A percentile compares a stretch with the other conserved stretches of the same genome.
Evolutionary conservation across 441 rosid genomes (phyloP).

Genomic region (Jatropha multifida): DNA sequence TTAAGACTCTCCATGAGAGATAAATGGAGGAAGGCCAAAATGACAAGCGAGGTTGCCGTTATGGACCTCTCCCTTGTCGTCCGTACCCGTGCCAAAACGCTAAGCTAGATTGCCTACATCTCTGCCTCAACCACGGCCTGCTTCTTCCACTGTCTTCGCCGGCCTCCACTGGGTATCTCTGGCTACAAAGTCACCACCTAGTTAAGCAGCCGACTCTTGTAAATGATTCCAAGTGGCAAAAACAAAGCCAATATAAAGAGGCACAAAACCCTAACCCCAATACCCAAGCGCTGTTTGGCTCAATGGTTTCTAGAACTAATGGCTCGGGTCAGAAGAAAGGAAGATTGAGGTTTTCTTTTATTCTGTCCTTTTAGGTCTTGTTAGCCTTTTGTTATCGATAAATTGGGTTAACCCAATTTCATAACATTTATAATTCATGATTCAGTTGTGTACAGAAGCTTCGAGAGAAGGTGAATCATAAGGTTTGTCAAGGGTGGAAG

Average conservation of each 20-base stretch:
- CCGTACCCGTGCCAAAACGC: slow-evolving; percentile 70
- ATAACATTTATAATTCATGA: too few species aligned
- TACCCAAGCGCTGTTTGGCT: slow-evolving; percentile 23
- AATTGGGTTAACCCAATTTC: too few species aligned
- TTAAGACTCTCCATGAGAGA: slow-evolving; percentile 2
- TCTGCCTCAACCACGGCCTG: slow-evolving; percentile 18
- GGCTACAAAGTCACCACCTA: slow-evolving; percentile 85
- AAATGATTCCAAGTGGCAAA: slow-evolving; percentile 43
- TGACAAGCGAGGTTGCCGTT: slow-evolving; percentile 59
- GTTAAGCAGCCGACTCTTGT: slow-evolving; percentile 47
- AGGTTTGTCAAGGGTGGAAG: too few species aligned
- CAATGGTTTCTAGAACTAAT: slow-evolving; percentile 32
- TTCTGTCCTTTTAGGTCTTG: not conserved
- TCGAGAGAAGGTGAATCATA: too few species aligned
- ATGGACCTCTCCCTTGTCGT: slow-evolving; percentile 76
- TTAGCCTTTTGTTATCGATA: too few species aligned
- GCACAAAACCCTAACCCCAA: slow-evolving; percentile 24
- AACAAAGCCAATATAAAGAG: slow-evolving; percentile 24
- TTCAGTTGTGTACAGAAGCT: too few species aligned
- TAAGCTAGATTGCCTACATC: slow-evolving; percentile 8
- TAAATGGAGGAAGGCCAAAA: slow-evolving; percentile 78
- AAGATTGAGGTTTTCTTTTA: not conserved
- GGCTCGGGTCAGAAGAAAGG: slow-evolving; percentile 23
- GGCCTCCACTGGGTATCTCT: slow-evolving; percentile 43
- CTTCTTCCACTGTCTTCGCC: not conserved